Evolutionary conservation across 352 stramenopile species (phyloP), one percentile per base, ranked within the genome.

Genomic region (Phytophthora tentaculata): DNA sequence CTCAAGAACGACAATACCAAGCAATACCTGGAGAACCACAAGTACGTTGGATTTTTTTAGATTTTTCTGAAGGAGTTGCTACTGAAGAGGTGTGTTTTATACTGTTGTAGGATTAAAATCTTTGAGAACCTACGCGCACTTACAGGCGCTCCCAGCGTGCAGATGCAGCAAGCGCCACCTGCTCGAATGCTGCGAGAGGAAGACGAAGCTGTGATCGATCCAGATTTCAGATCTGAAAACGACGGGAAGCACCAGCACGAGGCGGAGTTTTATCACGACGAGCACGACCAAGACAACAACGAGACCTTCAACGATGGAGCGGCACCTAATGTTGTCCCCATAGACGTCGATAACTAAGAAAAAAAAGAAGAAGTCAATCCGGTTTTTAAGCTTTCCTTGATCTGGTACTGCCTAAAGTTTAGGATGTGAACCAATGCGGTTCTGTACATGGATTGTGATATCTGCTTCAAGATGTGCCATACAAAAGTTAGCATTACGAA

Each of bases 21-120:
- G 41, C 84, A 92, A 52, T 95, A 95, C 39, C 56, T 95, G 23
- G 84, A 95, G 35, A 82, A 93, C 41, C 86, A 89, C 74, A 95
- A 91, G 86, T 92, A 78, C 43, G 79, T 56, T 14, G 12, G 9
- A 9, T 14, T 5, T 47, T n/a, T 32, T 8, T 2, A 12, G 22
- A 44, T 29, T 4, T 6, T 24, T 19, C 44, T 1, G 19, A 43
- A 2, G 8, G 13, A 28, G 19, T 29, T 12, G 17, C 14, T 68
- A 16, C 28, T 71, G 56, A 61, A n/a, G 56, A 5, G 5, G 39
- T 39, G 10, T 24, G 12, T 24, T 5, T 41, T 74, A n/a, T 67
- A 64, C 37, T 50, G n/a, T 22, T 70, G 13, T 56, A 94, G 84
- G 57, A 78, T 90, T 61, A 92, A 91, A 64, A 91, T 95, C 29